Percentiles rank a stretch among this genome's conserved stretches.
phyloP scores from a whole-genome alignment of 164 flowering plant genomes.

The Malania oleifera region DNA sequence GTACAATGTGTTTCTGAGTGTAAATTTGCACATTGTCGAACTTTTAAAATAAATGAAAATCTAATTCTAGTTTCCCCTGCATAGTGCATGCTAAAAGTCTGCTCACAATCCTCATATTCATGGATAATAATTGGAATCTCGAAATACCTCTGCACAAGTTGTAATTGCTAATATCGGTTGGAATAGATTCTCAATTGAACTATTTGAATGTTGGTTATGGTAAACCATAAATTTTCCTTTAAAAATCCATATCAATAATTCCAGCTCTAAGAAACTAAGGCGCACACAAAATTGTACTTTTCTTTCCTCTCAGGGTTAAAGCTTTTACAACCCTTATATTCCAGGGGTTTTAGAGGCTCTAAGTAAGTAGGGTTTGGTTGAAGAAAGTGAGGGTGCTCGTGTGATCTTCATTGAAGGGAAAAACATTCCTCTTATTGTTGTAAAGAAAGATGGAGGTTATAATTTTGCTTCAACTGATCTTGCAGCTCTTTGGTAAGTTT shows the following conservation, averaged over 20 bases:
- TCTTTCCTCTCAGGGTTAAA: constrained; percentile 73
- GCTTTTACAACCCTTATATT: constrained; percentile 89
- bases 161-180: too few species aligned
- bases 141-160: too few species aligned
- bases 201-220: background rate
- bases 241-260: too few species aligned
- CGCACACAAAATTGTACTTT: background rate
- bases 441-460: constrained; percentile 94
- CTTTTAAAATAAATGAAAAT: too few species aligned
- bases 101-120: too few species aligned
- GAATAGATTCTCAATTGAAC: too few species aligned
- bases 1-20: background rate
- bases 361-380: constrained; percentile 52
- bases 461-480: constrained; percentile 97
- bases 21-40: too few species aligned
- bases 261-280: too few species aligned
- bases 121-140: too few species aligned
- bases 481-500: constrained; percentile 83
- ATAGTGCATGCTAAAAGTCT: background rate
- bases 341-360: constrained; percentile 56
- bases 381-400: constrained; percentile 90
- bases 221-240: background rate
- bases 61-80: background rate
- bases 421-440: constrained; percentile 83
- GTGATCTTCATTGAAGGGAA: constrained; percentile 79